These are phyloP conservation scores for Pyrus pyrifolia DNA, from an alignment of 306 rosid genomes.

Conservation along the genomic window DNA sequence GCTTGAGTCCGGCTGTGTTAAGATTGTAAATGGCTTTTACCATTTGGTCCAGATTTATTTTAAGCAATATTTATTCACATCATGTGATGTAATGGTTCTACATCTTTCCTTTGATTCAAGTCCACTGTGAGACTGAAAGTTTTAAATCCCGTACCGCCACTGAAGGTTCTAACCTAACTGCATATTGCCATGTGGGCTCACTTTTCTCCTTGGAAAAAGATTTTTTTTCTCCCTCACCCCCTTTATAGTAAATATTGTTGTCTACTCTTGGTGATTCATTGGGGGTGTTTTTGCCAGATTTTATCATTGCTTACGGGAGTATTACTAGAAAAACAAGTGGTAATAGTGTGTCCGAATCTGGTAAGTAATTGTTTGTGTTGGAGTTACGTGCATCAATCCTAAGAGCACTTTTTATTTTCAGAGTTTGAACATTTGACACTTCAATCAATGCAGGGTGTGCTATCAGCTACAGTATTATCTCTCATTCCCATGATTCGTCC, in stretches of 20 bases:
- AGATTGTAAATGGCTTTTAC: background rate
- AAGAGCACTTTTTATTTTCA: conserved; percentile 2
- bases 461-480: conserved; percentile 69
- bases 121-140: background rate
- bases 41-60: background rate
- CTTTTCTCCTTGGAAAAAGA: background rate
- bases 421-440: conserved; percentile 25
- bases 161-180: background rate
- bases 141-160: background rate
- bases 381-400: background rate
- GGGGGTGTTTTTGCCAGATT: conserved; percentile 47
- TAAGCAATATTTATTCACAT: background rate
- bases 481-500: conserved; percentile 88
- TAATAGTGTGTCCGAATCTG: conserved; percentile 68
- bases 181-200: background rate
- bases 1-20: background rate
- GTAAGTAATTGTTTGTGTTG: conserved; percentile 33
- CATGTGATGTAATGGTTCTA: background rate
- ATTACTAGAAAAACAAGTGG: conserved; percentile 80
- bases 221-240: background rate
- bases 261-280: conserved; percentile 2
- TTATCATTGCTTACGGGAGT: conserved; percentile 67
- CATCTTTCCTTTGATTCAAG: background rate
- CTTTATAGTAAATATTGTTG: background rate
- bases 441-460: conserved; percentile 69